Evolutionary conservation across 2,329 filamentous ascomycete genomes (phyloP), one percentile per base, ranked within the genome.

Genomic region (Blastomyces silverae): DNA sequence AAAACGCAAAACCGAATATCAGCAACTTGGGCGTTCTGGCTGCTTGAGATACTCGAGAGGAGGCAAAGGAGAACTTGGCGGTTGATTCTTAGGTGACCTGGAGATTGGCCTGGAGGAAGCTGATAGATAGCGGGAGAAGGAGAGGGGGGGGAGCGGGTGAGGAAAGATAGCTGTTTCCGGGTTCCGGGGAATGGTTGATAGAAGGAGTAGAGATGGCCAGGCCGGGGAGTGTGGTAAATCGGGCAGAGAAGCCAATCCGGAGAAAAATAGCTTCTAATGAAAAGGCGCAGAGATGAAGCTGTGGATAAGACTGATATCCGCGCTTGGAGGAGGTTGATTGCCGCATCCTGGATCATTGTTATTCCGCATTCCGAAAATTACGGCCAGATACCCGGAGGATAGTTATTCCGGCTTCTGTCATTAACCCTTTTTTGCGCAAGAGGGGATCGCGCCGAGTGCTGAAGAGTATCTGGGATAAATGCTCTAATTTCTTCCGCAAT

Each of bases 391-490:
- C 1, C 13, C 13, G 56, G n/a, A 58, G 1, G 44, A 58, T 58
- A 58, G 56, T 58, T 58, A 22, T 58, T 42, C 56, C 56, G 7
- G 1, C 1, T 17, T 22, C 46, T 10, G 10, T 0, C 20, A 13
- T 39, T 17, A n/a, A n/a, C 31, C 55, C 34, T 42, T 58, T 58
- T 58, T 58, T n/a, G 55, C 7, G 55, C 31, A 57, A n/a, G n/a
- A 28, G 6, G 7, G 28, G 25, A 39, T 39, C 1, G 8, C 37
- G 37, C 7, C 37, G 10, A 39, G 37, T 39, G 10, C 10, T 13
- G 1, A 2, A 13, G 37, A 39, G 37, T 13, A 39, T 39, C 37
- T 11, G 37, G 37, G 10, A 39, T 39, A n/a, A 1, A 25, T 13
- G 11, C n/a, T 3, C 13, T 50, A 50, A 50, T 39, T 39, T 13